These are phyloP conservation scores for Triticum timopheevii DNA, from an alignment of 176 grass and related monocot genomes.

Conservation along the genomic window DNA sequence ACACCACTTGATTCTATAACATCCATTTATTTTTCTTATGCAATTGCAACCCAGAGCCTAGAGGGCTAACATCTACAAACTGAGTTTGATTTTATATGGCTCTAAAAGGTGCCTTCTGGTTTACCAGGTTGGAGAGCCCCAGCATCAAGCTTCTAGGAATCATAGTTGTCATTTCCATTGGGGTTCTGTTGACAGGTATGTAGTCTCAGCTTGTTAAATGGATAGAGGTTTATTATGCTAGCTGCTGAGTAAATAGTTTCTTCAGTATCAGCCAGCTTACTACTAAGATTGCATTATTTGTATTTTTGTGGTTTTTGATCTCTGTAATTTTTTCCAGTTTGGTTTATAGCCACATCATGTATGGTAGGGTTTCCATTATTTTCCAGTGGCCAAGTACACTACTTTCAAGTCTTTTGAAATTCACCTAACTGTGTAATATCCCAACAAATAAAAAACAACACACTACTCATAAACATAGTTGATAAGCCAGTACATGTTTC, in stretches of 20 bases:
- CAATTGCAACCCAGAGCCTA: background rate
- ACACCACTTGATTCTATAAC: background rate
- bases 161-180: conserved; percentile 86
- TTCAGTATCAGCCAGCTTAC: background rate
- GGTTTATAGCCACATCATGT: background rate
- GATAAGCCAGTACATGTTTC: background rate
- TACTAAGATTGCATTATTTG: background rate
- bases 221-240: background rate
- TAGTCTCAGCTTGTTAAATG: background rate
- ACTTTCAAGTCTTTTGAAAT: background rate
- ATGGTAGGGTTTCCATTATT: background rate
- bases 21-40: conserved; percentile 16
- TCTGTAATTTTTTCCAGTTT: background rate
- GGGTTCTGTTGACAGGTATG: conserved; percentile 92
- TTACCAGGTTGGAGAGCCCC: conserved; percentile 90
- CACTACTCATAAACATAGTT: background rate
- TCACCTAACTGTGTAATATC: background rate
- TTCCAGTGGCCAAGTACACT: background rate
- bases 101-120: conserved; percentile 28
- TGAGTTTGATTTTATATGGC: background rate
- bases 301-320: conserved; percentile 1
- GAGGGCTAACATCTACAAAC: conserved; percentile 3
- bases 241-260: conserved; percentile 9
- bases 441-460: background rate
- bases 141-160: conserved; percentile 96